Base-by-base conservation (phyloP, 2,329 filamentous ascomycete species). In the Xylaria sp. region DNA sequence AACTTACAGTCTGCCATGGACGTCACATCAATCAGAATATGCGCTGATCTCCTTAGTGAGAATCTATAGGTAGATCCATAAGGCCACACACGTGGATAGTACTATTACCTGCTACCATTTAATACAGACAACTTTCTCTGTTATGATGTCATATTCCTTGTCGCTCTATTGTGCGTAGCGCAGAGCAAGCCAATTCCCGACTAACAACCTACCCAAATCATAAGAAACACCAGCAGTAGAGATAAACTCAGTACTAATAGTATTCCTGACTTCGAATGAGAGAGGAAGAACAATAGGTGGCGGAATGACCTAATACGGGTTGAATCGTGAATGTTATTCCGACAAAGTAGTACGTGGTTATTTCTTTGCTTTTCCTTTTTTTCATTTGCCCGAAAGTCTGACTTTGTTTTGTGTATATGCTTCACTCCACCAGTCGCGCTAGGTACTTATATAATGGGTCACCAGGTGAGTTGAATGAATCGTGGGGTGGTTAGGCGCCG, bases 1-100 rank as follows among this genome's bases (percentile, higher is more conserved):
- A 71, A 71, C 25, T 28, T 28, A 71, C 69, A 41, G 69, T 71
- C 69, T 39, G 13, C 1, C 7, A 32, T 52, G 5, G 30, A 52
- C 45, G 34, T 45, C 61, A 64, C 61, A 52, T 9, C 12, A 15
- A 45, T 41, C 53, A 15, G 53, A 56, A 28, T 32, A 53, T 32
- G 30, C 18, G 13, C 34, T 56, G 53, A 56, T 58, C 39, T 45
- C 10, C 32, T 56, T 18, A 41, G 18, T 56, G 53, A 56, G 41
- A 56, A 56, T 39, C 53, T 39, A 56, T 55, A 55, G 50, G 50
- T 36, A 34, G 50, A 55, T 55, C 50, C 18, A 32, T 34, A 34
- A 30, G 7, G 30, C 50, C 30, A 55, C 50, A 34, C 28, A 52
- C 12, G 23, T 18, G 9, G 25, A 32, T 10, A 28, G 28, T 18